A percentile compares a stretch with the other conserved stretches of the same genome.
phyloP scores from a whole-genome alignment of 2,329 filamentous ascomycete species.

The Cladosporium cucumerinum region DNA sequence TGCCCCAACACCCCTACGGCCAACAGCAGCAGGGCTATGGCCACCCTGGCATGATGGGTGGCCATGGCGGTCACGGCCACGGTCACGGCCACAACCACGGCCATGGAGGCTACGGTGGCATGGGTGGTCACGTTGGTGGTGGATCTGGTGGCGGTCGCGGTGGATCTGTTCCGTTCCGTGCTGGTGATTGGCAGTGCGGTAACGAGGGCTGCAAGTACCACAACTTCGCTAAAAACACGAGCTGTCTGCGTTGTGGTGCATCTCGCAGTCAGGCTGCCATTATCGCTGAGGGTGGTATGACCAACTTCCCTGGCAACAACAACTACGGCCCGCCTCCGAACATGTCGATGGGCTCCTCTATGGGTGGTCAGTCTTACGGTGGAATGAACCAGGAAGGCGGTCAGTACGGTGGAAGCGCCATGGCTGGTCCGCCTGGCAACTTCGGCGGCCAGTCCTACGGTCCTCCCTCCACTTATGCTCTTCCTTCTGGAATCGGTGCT shows the following conservation, averaged over 20 bases:
- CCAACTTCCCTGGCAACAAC: slow-evolving; percentile 28
- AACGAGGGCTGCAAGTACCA: slow-evolving; percentile 97
- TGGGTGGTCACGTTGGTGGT: slow-evolving; percentile 41
- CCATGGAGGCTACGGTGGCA: slow-evolving; percentile 40
- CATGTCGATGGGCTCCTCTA: slow-evolving; percentile 61
- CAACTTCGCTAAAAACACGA: slow-evolving; percentile 99
- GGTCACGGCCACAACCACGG: slow-evolving; percentile 14
- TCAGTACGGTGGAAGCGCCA: slow-evolving; percentile 64
- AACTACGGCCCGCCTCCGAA: slow-evolving; percentile 64
- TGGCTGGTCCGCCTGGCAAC: slow-evolving; percentile 53
- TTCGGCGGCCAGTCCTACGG: slow-evolving; percentile 76
- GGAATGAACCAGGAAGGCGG: slow-evolving; percentile 59
- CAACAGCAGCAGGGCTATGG: slow-evolving; percentile 37
- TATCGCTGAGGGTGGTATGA: slow-evolving; percentile 82
- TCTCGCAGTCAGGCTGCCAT: slow-evolving; percentile 91
- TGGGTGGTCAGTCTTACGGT: slow-evolving; percentile 29
- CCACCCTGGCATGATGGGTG: slow-evolving; percentile 76
- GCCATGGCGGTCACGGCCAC: slow-evolving; percentile 48
- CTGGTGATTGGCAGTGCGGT: slow-evolving; percentile 98
- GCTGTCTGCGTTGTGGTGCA: slow-evolving; percentile 92
- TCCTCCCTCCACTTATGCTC: slow-evolving; percentile 81
- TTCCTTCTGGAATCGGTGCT: slow-evolving; percentile 80
- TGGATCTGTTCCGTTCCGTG: slow-evolving; percentile 86
- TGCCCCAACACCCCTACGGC: slow-evolving; percentile 39
- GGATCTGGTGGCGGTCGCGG: slow-evolving; percentile 56